Percentiles rank a stretch among this genome's conserved stretches.
phyloP scores from a whole-genome alignment of 2,329 filamentous ascomycete species.

The Westerdykella aurantiaca region DNA sequence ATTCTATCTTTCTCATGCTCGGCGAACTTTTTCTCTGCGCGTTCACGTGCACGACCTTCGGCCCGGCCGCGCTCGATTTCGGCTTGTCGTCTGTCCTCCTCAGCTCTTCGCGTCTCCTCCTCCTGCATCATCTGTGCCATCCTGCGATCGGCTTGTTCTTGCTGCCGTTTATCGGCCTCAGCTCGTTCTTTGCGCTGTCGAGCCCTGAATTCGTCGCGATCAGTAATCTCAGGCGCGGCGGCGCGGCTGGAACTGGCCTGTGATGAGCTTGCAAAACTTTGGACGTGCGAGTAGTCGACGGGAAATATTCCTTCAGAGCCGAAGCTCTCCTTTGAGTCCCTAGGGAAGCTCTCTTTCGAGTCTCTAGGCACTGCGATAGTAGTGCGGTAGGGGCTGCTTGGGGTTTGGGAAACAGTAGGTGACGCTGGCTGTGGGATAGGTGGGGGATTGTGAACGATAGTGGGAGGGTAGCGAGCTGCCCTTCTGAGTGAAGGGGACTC shows the following conservation, averaged over 20 bases:
- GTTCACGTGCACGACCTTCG: slow-evolving; percentile 16
- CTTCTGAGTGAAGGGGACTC: slow-evolving; percentile 21
- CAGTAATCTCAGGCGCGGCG: slow-evolving; percentile 16
- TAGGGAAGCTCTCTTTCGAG: slow-evolving; percentile 13
- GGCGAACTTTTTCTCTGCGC: slow-evolving; percentile 15
- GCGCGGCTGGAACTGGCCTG: slow-evolving; percentile 13
- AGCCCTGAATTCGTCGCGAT: slow-evolving; percentile 17
- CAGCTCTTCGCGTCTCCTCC: slow-evolving; percentile 1
- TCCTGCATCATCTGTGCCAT: slow-evolving; percentile 8
- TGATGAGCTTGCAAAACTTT: slow-evolving; percentile 14
- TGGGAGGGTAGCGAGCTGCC: slow-evolving; percentile 16
- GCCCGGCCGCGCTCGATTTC: slow-evolving; percentile 22
- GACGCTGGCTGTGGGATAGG: slow-evolving; percentile 11
- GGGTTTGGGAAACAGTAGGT: slow-evolving; percentile 8
- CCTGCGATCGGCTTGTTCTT: slow-evolving; percentile 19
- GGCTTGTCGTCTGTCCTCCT: slow-evolving; percentile 13
- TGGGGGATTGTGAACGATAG: slow-evolving; percentile 26
- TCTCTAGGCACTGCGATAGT: slow-evolving; percentile 14
- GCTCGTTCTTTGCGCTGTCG: slow-evolving; percentile 15
- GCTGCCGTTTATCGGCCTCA: slow-evolving; percentile 13
- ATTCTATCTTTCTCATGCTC: slow-evolving; percentile 14
- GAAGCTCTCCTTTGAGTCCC: slow-evolving; percentile 6
- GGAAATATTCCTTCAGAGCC: slow-evolving; percentile 11
- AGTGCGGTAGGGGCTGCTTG: slow-evolving; percentile 14
- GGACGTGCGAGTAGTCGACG: slow-evolving; percentile 18